Percentiles rank a stretch among this genome's conserved stretches.
phyloP scores from a whole-genome alignment of 106 monocot genomes.

The Agapanthus africanus region DNA sequence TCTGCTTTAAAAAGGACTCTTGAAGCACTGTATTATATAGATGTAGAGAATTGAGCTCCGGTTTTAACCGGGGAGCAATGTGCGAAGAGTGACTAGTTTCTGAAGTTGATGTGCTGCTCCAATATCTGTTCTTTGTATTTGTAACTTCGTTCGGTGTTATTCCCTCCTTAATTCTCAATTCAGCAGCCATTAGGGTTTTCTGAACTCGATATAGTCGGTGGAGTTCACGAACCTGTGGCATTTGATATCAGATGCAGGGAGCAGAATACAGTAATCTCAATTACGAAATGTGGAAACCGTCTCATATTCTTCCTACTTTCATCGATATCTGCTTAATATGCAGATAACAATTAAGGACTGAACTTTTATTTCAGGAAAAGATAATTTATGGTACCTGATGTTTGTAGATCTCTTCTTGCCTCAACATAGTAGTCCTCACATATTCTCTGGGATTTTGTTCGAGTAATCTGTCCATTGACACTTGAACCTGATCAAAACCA shows the following conservation, averaged over 20 bases:
- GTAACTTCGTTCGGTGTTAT: constrained; percentile 5
- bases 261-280: no score
- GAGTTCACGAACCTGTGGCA: constrained; percentile 46
- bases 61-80: not conserved
- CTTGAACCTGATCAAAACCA: constrained; percentile 1
- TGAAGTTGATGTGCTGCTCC: constrained; percentile 23
- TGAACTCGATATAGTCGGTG: constrained; percentile 54
- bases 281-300: no score
- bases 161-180: constrained; percentile 14
- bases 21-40: not conserved
- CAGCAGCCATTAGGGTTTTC: constrained; percentile 41
- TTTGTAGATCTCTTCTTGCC: constrained; percentile 53
- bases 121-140: constrained; percentile 15
- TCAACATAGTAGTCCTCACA: constrained; percentile 40
- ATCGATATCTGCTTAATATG: not conserved
- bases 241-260: no score
- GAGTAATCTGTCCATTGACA: constrained; percentile 25
- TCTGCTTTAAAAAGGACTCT: not conserved
- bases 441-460: constrained; percentile 25
- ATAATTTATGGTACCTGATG: constrained; percentile 38
- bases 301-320: no score
- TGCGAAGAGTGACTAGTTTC: constrained; percentile 26
- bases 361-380: no score
- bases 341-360: not conserved
- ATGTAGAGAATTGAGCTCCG: constrained; percentile 5